A percentile compares a stretch with the other conserved stretches of the same genome.
phyloP scores from a whole-genome alignment of 352 stramenopile genomes.

The Pythium vanterpoolii region DNA sequence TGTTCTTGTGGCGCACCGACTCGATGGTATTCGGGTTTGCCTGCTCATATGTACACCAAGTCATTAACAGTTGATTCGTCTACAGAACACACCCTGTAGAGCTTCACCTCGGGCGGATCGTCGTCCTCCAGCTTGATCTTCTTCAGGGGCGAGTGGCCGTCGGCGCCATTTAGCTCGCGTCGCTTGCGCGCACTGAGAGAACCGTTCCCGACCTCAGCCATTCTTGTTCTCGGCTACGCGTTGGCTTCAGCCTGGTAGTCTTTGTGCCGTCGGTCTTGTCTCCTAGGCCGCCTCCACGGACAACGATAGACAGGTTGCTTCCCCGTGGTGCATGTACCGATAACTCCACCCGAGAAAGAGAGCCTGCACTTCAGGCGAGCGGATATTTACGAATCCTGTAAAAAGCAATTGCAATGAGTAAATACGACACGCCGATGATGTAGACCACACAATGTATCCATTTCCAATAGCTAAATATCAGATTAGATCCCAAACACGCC shows the following conservation, averaged over 20 bases:
- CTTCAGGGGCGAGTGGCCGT: conserved; percentile 34
- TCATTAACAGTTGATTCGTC: not conserved
- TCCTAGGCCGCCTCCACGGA: not conserved
- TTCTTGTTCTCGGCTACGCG: too few relatives aligned
- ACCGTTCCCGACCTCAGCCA: conserved; percentile 25
- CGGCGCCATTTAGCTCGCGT: conserved; percentile 26
- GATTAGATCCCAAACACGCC: conserved; percentile 14
- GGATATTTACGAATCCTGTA: conserved; percentile 17
- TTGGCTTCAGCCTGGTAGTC: not conserved
- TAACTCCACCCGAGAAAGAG: not conserved
- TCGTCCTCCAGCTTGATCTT: conserved; percentile 68
- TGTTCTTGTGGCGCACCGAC: conserved; percentile 70
- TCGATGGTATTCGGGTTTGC: conserved; percentile 78
- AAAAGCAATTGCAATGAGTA: too few relatives aligned
- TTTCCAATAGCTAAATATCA: not conserved
- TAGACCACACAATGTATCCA: conserved; percentile 18
- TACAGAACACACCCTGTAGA: not conserved
- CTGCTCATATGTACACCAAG: conserved; percentile 10
- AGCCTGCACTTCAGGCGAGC: conserved; percentile 2
- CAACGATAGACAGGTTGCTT: not conserved
- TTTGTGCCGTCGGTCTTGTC: not conserved
- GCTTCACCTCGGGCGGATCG: conserved; percentile 44
- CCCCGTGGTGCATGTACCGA: not conserved
- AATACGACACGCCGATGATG: conserved; percentile 10
- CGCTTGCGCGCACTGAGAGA: conserved; percentile 35